Conservation (phyloP, 179 eudicot species). For the Beta macrorhiza region DNA sequence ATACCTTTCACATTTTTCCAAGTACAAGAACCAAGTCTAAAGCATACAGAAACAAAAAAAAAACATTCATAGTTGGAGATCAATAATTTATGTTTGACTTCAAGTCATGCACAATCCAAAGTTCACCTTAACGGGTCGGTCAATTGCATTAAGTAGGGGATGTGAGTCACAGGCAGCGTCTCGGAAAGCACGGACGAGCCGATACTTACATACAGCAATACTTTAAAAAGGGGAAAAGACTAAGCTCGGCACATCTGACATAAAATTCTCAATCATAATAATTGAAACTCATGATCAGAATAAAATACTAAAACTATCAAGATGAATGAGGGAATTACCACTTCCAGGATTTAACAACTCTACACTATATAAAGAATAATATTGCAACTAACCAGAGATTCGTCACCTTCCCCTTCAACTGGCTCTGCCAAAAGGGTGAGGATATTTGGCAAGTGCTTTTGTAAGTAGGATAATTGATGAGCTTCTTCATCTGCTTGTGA, state of each 20-base stretch:
- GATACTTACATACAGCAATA: not conserved
- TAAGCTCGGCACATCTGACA: not conserved
- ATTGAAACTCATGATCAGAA: not conserved
- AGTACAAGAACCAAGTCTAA: not conserved
- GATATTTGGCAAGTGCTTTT: constrained; percentile 84
- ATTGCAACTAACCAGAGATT: constrained; percentile 62
- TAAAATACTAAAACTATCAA: not conserved
- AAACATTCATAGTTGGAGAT: not conserved
- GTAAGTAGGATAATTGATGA: constrained; percentile 89
- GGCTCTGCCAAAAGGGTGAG: constrained; percentile 81
- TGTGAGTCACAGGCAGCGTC: too few species aligned
- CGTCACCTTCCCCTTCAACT: constrained; percentile 79
- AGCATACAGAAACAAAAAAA: not conserved
- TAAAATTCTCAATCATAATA: not conserved
- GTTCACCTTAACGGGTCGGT: too few species aligned
- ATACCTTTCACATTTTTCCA: too few species aligned
- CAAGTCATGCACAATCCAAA: not conserved
- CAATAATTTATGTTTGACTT: not conserved
- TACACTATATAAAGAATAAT: constrained; percentile 12
- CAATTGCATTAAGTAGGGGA: too few species aligned
- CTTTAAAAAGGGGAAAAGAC: not conserved
- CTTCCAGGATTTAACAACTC: constrained; percentile 2
- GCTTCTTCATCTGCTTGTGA: constrained; percentile 98
- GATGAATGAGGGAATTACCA: not conserved
- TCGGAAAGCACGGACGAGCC: too few species aligned